phyloP scores from a whole-genome alignment of 306 rosid species.

The Fagus sylvatica region DNA sequence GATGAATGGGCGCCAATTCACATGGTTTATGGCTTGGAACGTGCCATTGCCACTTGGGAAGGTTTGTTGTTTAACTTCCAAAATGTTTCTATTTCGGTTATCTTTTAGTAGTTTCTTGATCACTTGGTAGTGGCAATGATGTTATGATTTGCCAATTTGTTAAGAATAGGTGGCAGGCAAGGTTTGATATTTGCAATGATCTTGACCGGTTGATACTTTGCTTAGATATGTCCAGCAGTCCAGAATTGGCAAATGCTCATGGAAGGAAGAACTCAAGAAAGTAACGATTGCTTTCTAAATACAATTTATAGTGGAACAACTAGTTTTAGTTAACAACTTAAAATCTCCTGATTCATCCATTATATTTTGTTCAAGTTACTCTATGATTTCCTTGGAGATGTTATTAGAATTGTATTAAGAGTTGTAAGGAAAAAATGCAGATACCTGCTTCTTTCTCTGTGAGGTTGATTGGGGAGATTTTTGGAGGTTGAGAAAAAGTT shows the following conservation, averaged over 20 bases:
- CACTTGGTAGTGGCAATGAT: background rate
- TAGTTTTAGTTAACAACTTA: background rate
- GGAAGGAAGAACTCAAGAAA: background rate
- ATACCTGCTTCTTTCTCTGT: background rate
- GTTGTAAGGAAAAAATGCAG: background rate
- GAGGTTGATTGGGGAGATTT: background rate
- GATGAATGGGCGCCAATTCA: constrained; percentile 96
- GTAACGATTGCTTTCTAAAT: background rate
- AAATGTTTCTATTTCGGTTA: background rate
- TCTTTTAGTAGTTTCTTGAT: constrained; percentile 1
- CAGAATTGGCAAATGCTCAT: background rate
- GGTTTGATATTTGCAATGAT: background rate
- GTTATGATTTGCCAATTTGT: background rate
- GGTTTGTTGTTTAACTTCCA: constrained; percentile 51
- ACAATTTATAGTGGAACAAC: background rate
- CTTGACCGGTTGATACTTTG: background rate
- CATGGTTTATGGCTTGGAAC: constrained; percentile 96
- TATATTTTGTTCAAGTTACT: background rate
- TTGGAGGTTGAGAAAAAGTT: background rate
- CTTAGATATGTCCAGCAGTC: background rate
- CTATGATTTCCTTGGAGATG: background rate
- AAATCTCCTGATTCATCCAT: background rate
- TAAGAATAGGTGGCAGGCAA: background rate
- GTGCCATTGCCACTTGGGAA: constrained; percentile 96
- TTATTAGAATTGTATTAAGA: background rate